Evolutionary conservation across 768 basidiomycete genomes (phyloP), one percentile per base, ranked within the genome.

Genomic region (Lactarius hatsudake): DNA sequence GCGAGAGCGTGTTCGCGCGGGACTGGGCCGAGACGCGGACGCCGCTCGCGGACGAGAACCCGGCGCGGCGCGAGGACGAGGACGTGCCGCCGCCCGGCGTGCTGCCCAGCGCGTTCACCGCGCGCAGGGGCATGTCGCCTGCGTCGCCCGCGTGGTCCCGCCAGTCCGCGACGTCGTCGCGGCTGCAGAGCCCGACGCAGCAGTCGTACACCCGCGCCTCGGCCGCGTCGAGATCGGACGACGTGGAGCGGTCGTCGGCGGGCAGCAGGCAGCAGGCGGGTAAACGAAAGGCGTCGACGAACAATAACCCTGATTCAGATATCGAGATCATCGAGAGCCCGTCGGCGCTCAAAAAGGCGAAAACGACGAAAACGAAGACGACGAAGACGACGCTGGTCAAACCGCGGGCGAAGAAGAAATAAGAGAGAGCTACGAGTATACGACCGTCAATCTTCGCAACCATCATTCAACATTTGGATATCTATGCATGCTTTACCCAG

Each of bases 1-100:
- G 81, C 0, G 90, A 93, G 71, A 86, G 81, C 65, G 70, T 91
- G 3, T 91, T 90, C 74, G 80, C 82, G 64, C 81, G 90, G 32
- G 91, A 93, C 74, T 93, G 90, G 89, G 81, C 89, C 58, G 91
- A 92, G 75, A 86, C 87, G 3, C 81, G 90, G 61, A 73, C 87
- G 65, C 75, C 80, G 28, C 72, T 80, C 55, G 80, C 82, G 36
- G 73, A 73, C 28, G 69, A 55, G 67, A 28, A 81, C 81, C 70
- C 69, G 2, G 54, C 42, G 1, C 74, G 68, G 28, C 70, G 67
- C 26, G 79, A 75, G 42, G 75, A 72, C 3, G 71, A 72, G 5
- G 79, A 80, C 53, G 75, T 75, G 18, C 70, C 74, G 18, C 70
- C 74, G 7, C 75, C 75, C 0, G 55, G 51, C 12, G 51, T 56